Conservation (phyloP, 2,329 filamentous ascomycete species). For the Colletotrichum sp. region DNA sequence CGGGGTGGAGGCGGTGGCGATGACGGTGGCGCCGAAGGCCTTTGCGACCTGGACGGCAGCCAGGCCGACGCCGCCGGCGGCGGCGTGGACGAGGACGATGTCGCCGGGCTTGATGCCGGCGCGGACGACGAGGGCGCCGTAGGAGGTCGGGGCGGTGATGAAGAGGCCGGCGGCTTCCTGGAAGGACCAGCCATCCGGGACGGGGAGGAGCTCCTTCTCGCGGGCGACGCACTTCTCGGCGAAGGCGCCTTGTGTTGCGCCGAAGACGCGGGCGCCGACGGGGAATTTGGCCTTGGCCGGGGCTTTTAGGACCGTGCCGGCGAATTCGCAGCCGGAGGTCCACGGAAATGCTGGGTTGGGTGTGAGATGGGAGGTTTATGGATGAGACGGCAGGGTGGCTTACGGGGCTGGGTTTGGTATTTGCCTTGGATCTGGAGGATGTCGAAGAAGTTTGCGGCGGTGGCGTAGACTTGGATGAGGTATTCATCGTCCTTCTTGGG, state of each 20-base stretch:
- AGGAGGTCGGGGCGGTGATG: slow-evolving; percentile 90
- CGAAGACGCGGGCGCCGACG: slow-evolving; percentile 84
- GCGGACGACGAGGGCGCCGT: slow-evolving; percentile 80
- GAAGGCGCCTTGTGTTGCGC: slow-evolving; percentile 85
- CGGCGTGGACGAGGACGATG: slow-evolving; percentile 88
- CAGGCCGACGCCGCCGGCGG: slow-evolving; percentile 88
- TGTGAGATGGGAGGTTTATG: neutral
- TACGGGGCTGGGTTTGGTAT: slow-evolving; percentile 88
- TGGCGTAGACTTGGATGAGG: slow-evolving; percentile 83
- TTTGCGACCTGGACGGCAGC: slow-evolving; percentile 94
- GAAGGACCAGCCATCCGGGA: slow-evolving; percentile 84
- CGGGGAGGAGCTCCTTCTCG: slow-evolving; percentile 72
- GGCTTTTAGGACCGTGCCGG: slow-evolving; percentile 74
- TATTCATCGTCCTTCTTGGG: slow-evolving; percentile 78
- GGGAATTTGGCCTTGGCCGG: slow-evolving; percentile 66
- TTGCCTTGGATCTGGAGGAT: slow-evolving; percentile 93
- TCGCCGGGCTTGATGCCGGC: slow-evolving; percentile 82
- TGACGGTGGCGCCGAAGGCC: slow-evolving; percentile 88
- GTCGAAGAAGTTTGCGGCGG: slow-evolving; percentile 96
- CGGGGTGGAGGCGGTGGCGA: slow-evolving; percentile 84
- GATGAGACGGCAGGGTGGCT: slow-evolving; percentile 17
- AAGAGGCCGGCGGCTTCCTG: slow-evolving; percentile 87
- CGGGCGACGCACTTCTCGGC: slow-evolving; percentile 74
- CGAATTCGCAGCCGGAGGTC: slow-evolving; percentile 87
- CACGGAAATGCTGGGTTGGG: slow-evolving; percentile 73